Evolutionary conservation across 805 yeast species (phyloP).

Genomic region (Zygosaccharomyces pseudorouxii): DNA sequence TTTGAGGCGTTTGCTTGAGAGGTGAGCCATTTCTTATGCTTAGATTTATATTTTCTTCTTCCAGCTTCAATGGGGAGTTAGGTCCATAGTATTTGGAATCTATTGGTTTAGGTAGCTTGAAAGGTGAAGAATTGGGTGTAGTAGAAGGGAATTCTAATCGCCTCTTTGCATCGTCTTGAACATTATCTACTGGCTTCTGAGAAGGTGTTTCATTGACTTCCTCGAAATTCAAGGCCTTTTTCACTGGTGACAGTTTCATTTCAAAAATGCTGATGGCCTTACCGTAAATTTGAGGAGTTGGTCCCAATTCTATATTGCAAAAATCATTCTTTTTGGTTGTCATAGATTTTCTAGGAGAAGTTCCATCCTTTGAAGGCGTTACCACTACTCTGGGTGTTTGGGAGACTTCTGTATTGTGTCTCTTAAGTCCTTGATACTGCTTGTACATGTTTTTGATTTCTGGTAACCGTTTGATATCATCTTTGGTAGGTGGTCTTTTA

Average conservation of each 20-base stretch:
- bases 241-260: conserved; percentile 35
- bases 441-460: conserved; percentile 36
- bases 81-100: conserved; percentile 27
- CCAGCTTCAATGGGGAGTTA: conserved; percentile 29
- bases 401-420: conserved; percentile 6
- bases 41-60: conserved; percentile 36
- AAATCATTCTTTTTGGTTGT: conserved; percentile 15
- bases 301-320: conserved; percentile 52
- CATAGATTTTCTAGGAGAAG: conserved; percentile 16
- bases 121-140: conserved; percentile 23
- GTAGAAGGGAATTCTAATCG: conserved; percentile 17
- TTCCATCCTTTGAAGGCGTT: conserved; percentile 4
- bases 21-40: conserved; percentile 24
- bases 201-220: background rate
- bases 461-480: conserved; percentile 43
- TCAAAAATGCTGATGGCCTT: conserved; percentile 72
- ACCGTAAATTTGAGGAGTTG: conserved; percentile 84
- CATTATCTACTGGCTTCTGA: background rate
- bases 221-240: conserved; percentile 8
- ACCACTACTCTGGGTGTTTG: background rate
- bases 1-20: conserved; percentile 14
- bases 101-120: conserved; percentile 6
- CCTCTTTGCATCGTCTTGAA: conserved; percentile 14
- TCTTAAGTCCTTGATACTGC: conserved; percentile 32
- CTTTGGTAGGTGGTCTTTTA: conserved; percentile 44